These are phyloP conservation scores for Mycena chlorophos DNA, from an alignment of 768 basidiomycete species.

Conservation along the genomic window DNA sequence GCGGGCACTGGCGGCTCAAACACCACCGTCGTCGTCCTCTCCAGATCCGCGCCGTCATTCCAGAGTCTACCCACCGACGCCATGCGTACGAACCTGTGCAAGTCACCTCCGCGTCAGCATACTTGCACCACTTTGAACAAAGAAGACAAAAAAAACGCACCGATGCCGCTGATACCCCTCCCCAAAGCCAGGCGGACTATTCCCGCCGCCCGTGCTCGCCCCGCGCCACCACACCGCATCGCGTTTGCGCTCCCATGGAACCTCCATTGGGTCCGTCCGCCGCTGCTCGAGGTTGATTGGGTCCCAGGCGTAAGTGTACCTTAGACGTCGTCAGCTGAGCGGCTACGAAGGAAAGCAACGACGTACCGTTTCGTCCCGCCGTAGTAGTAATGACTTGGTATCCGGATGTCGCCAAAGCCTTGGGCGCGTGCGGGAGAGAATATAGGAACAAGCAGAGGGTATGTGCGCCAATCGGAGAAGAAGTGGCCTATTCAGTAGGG, in stretches of 20 bases:
- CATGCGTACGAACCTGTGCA: conserved; percentile 68
- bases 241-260: conserved; percentile 86
- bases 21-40: conserved; percentile 15
- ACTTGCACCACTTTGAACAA: neutral
- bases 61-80: conserved; percentile 44
- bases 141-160: conserved; percentile 33
- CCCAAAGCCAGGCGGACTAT: conserved; percentile 80
- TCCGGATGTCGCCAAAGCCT: conserved; percentile 87
- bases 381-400: conserved; percentile 97
- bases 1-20: conserved; percentile 18
- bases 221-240: conserved; percentile 93
- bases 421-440: conserved; percentile 87
- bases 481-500: conserved; percentile 64
- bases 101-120: neutral
- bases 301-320: conserved; percentile 92
- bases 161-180: conserved; percentile 86
- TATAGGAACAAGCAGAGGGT: conserved; percentile 87
- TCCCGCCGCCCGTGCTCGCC: conserved; percentile 93
- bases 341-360: neutral
- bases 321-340: too few relatives aligned
- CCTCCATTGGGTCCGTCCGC: conserved; percentile 82
- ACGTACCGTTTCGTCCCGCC: conserved; percentile 58
- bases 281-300: conserved; percentile 68
- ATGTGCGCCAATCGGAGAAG: conserved; percentile 94
- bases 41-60: neutral